Conservation (phyloP, 257 asterid species). For the Voacanga thouarsii region DNA sequence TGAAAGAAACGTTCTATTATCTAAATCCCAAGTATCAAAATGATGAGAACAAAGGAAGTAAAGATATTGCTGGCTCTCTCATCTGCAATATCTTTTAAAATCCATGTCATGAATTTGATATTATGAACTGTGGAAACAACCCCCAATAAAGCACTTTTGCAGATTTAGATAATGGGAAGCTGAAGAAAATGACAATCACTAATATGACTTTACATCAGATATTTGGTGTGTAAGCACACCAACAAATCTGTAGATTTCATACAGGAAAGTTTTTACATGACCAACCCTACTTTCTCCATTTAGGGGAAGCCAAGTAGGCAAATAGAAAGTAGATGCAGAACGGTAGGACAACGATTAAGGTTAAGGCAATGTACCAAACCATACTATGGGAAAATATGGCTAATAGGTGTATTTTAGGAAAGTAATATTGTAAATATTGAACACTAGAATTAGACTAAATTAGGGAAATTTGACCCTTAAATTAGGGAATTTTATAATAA, state of each 20-base stretch:
- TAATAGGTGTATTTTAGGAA: too few species aligned
- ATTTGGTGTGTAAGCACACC: neutral
- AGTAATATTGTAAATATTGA: too few species aligned
- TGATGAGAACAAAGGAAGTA: too few species aligned
- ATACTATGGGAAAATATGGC: too few species aligned
- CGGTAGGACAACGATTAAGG: neutral
- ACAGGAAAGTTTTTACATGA: neutral
- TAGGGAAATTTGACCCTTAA: too few species aligned
- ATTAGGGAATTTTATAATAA: too few species aligned
- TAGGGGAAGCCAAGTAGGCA: neutral
- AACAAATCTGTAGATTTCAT: neutral
- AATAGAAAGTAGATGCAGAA: neutral
- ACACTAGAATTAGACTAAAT: too few species aligned
- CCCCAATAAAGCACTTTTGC: too few species aligned
- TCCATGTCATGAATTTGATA: too few species aligned
- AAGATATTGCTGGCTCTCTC: neutral
- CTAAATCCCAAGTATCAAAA: too few species aligned
- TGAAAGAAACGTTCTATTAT: neutral
- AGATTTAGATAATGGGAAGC: neutral
- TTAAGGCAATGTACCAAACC: neutral
- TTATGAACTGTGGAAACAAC: too few species aligned
- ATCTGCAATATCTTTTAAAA: neutral
- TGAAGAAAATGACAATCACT: neutral
- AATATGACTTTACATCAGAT: neutral
- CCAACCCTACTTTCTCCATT: neutral